Conservation (phyloP, 805 yeast species). For the Spathaspora hagerdaliae region DNA sequence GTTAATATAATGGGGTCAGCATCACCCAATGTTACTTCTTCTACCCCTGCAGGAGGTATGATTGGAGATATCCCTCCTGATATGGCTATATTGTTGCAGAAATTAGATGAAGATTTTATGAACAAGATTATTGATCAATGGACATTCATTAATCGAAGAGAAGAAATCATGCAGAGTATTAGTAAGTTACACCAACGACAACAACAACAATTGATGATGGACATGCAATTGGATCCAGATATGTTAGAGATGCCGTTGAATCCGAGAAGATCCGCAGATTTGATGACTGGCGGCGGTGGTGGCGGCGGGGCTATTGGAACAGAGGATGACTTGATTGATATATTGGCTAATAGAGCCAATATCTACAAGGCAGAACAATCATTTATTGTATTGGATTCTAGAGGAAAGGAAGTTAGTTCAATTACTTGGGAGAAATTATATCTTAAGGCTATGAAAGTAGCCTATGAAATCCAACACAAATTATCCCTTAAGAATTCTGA, state of each 20-base stretch:
- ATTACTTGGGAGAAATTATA: constrained; percentile 91
- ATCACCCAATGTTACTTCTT: background rate
- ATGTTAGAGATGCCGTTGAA: constrained; percentile 57
- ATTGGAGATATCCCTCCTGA: constrained; percentile 41
- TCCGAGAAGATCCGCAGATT: constrained; percentile 45
- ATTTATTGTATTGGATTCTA: constrained; percentile 63
- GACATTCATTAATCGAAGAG: constrained; percentile 43
- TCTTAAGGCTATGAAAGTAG: constrained; percentile 78
- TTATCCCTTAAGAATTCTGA: constrained; percentile 75
- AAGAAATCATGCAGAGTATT: constrained; percentile 39
- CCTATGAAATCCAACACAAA: constrained; percentile 74
- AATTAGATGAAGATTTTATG: constrained; percentile 39
- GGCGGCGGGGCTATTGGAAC: background rate
- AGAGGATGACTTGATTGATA: constrained; percentile 55
- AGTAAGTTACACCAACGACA: constrained; percentile 31
- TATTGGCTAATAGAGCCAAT: constrained; percentile 69
- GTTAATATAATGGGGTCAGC: constrained; percentile 1
- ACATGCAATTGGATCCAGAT: constrained; percentile 23
- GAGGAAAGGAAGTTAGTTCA: constrained; percentile 73
- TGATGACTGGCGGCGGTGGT: background rate
- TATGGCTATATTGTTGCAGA: constrained; percentile 38
- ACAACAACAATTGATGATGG: constrained; percentile 12
- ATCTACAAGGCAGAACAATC: constrained; percentile 64
- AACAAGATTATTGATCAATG: constrained; percentile 42
- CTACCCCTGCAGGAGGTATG: constrained; percentile 7